These are phyloP conservation scores for Thermoascus crustaceus DNA, from an alignment of 2,329 filamentous ascomycete species.

Conservation along the genomic window DNA sequence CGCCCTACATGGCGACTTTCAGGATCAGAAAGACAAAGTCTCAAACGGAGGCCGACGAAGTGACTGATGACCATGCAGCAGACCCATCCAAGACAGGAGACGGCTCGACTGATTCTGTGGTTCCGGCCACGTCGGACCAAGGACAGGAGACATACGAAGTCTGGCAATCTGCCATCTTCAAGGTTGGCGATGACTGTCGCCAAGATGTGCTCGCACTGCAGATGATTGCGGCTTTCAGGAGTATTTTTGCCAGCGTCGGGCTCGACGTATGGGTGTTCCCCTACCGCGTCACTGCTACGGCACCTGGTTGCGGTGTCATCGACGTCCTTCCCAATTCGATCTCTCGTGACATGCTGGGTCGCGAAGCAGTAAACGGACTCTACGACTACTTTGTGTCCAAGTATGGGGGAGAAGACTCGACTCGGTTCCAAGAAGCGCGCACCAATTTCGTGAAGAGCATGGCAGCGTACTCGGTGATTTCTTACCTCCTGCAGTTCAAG, in stretches of 20 bases:
- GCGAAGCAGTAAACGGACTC: conserved; percentile 93
- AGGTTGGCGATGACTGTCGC: conserved; percentile 95
- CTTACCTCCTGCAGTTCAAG: conserved; percentile 96
- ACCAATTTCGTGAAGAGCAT: conserved; percentile 99
- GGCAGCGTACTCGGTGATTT: conserved; percentile 97
- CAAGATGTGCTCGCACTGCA: conserved; percentile 95
- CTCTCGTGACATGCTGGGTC: conserved; percentile 95
- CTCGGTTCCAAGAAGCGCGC: conserved; percentile 88
- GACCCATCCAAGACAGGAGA: conserved; percentile 22
- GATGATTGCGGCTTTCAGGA: conserved; percentile 95
- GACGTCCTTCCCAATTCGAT: conserved; percentile 97
- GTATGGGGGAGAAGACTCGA: conserved; percentile 92
- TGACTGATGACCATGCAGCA: conserved; percentile 14
- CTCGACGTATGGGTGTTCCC: conserved; percentile 96
- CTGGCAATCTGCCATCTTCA: conserved; percentile 99
- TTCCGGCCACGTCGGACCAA: conserved; percentile 13
- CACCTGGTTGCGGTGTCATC: conserved; percentile 94
- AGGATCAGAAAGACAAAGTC: conserved; percentile 71
- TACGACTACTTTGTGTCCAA: conserved; percentile 98
- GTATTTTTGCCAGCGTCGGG: conserved; percentile 91
- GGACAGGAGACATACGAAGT: conserved; percentile 64
- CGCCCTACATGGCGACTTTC: conserved; percentile 98
- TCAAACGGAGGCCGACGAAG: conserved; percentile 18
- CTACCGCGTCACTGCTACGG: conserved; percentile 93
- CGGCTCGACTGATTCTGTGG: conserved; percentile 6